phyloP scores from a whole-genome alignment of 2,329 filamentous ascomycete species.

The Botrytis pseudocinerea region DNA sequence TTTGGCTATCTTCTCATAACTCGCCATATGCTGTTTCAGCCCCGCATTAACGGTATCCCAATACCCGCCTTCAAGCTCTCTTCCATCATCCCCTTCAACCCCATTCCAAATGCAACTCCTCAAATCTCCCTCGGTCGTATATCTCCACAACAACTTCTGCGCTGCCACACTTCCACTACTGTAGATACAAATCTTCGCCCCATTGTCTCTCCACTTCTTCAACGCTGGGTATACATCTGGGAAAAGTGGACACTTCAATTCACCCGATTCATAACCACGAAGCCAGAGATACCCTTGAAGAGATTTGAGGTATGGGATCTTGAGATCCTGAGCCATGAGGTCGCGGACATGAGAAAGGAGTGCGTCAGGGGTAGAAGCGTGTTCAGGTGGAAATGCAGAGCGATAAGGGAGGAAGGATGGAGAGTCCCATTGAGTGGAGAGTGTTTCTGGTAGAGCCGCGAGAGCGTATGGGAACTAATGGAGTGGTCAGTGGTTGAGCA shows the following conservation, averaged over 20 bases:
- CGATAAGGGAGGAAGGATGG: constrained; percentile 66
- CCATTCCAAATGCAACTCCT: constrained; percentile 61
- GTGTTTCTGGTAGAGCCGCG: constrained; percentile 61
- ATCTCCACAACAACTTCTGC: constrained; percentile 76
- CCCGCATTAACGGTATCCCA: constrained; percentile 84
- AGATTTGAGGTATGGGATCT: constrained; percentile 74
- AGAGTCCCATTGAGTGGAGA: constrained; percentile 67
- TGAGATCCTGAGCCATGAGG: constrained; percentile 70
- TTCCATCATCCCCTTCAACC: constrained; percentile 81
- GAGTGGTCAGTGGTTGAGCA: constrained; percentile 24
- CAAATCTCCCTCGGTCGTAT: constrained; percentile 61
- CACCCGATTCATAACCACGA: constrained; percentile 68
- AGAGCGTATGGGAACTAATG: constrained; percentile 76
- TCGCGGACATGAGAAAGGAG: constrained; percentile 69
- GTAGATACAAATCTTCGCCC: constrained; percentile 62
- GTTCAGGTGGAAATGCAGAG: constrained; percentile 67
- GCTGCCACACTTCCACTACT: constrained; percentile 78
- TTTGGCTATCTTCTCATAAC: constrained; percentile 54
- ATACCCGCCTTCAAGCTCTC: constrained; percentile 68
- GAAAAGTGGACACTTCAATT: constrained; percentile 72
- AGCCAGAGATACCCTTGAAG: constrained; percentile 80
- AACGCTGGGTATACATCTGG: constrained; percentile 69
- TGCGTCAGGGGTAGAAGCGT: constrained; percentile 57
- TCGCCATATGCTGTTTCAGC: constrained; percentile 64
- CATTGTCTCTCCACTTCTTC: constrained; percentile 56